Conservation (phyloP, 768 basidiomycete genomes). For the Trametes punicea region DNA sequence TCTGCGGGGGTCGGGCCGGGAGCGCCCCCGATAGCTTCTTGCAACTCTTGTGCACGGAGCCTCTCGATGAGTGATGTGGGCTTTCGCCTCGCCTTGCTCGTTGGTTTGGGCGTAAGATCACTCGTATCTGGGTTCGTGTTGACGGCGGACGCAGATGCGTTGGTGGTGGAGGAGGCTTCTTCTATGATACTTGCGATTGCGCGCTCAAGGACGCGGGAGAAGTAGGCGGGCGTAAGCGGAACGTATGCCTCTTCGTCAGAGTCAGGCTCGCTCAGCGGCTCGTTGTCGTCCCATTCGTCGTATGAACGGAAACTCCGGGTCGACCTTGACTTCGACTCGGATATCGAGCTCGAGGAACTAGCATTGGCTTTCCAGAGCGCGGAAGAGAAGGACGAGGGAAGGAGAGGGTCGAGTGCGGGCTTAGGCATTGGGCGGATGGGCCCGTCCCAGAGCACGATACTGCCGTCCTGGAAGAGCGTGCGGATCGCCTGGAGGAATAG, state of each 20-base stretch:
- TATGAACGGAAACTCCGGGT: constrained; percentile 15
- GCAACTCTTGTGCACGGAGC: constrained; percentile 15
- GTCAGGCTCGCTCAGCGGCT: constrained; percentile 58
- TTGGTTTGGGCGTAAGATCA: background rate
- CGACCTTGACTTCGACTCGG: constrained; percentile 4
- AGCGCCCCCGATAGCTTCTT: constrained; percentile 1
- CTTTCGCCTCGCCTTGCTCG: background rate
- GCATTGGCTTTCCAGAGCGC: constrained; percentile 47
- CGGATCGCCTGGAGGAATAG: constrained; percentile 65
- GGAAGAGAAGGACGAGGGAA: constrained; percentile 10
- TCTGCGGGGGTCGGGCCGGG: constrained; percentile 41
- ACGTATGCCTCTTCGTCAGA: constrained; percentile 64
- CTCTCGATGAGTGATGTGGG: constrained; percentile 15
- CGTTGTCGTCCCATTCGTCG: constrained; percentile 37
- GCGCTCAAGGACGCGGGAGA: constrained; percentile 46
- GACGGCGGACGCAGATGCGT: constrained; percentile 23
- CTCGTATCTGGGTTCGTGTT: background rate
- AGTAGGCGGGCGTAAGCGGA: constrained; percentile 50
- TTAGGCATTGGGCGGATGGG: constrained; percentile 40
- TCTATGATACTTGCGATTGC: constrained; percentile 40
- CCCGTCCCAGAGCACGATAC: constrained; percentile 71
- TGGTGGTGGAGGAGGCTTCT: constrained; percentile 11
- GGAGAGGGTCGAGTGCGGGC: constrained; percentile 25
- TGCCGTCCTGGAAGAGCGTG: constrained; percentile 67
- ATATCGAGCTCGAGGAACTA: constrained; percentile 9